Conservation (phyloP, 2,329 filamentous ascomycete species). For the Fusarium torulosum region DNA sequence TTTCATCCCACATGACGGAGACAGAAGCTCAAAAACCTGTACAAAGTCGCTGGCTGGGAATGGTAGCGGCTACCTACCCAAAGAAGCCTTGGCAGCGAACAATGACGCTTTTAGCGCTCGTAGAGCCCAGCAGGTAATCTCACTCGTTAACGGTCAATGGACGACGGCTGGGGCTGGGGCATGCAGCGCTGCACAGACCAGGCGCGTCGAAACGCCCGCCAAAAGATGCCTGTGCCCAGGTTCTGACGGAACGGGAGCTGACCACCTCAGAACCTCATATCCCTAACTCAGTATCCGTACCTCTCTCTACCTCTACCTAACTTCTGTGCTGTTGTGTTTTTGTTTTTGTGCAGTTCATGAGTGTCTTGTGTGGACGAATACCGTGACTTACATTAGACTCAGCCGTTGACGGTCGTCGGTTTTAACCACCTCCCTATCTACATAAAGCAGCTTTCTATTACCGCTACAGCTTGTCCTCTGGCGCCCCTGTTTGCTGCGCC, state of each 20-base stretch:
- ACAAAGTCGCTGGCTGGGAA: slow-evolving; percentile 9
- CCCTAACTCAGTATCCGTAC: background rate
- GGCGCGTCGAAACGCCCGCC: slow-evolving; percentile 29
- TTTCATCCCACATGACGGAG: slow-evolving; percentile 21
- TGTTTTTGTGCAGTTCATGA: slow-evolving; percentile 1
- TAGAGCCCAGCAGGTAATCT: slow-evolving; percentile 29
- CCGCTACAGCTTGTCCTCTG: background rate
- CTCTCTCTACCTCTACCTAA: slow-evolving; percentile 2
- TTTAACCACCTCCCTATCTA: background rate
- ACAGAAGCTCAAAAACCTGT: slow-evolving; percentile 12
- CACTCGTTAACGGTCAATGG: slow-evolving; percentile 31
- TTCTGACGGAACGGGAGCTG: background rate
- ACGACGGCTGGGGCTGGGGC: slow-evolving; percentile 18
- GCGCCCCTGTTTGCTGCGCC: background rate
- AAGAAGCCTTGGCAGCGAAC: slow-evolving; percentile 16
- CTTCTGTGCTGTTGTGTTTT: background rate
- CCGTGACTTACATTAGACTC: background rate
- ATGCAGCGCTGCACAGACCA: slow-evolving; percentile 30
- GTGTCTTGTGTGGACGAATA: slow-evolving; percentile 9
- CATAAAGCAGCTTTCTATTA: background rate
- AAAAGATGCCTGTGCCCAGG: slow-evolving; percentile 5
- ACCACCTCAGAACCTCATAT: background rate
- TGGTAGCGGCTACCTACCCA: slow-evolving; percentile 1
- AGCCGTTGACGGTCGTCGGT: slow-evolving; percentile 4
- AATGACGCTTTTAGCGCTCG: slow-evolving; percentile 40